Evolutionary conservation across 257 asterid species (phyloP), one percentile per base, ranked within the genome.

Genomic region (Solanum tarapatanum): DNA sequence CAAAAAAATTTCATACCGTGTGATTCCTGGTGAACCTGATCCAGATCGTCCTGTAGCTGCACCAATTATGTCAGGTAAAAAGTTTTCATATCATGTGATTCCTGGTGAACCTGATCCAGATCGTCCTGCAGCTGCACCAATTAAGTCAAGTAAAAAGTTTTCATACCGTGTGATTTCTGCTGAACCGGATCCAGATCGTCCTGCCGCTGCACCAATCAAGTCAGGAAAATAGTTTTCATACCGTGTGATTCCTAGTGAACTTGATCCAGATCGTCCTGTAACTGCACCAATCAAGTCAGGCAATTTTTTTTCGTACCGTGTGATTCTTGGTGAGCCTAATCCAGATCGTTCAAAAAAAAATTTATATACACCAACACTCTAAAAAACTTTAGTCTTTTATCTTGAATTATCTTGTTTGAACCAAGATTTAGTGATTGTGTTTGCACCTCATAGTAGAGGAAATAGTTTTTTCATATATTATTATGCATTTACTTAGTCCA

Each of bases 221-320:
- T n/a, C 17, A 13, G 16, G 58, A 45, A 13, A 0, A 33, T n/a
- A 33, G 1, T 45, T 45, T 4, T 13, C 58, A 13, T 45, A 45
- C 19, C 58, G 0, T 48, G 6, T 2, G 58, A 14, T 48, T 48
- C 7, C 19, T 41, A 2, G 48, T 9, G 48, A 41, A 11, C 48
- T 4, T 48, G 21, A 48, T 48, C 58, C 3, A 5, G 21, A 48
- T 55, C 11, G 24, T 55, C 64, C 24, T 19, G 2, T 6, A 6
- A 0, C 64, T 55, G 10, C 24, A 55, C 64, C 64, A 19, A 19
- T 55, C 64, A 55, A 55, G 70, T 23, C 7, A n/a, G 70, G 3
- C 6, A 62, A 62, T 8, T 3, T 0, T 0, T 23, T 62, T 21
- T 23, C 23, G 2, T 48, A 48, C 7, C 58, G 1, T 58, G 10